Percentiles rank a stretch among this genome's conserved stretches.
phyloP scores from a whole-genome alignment of 208 protist genomes.

The Trichomonas tenax region DNA sequence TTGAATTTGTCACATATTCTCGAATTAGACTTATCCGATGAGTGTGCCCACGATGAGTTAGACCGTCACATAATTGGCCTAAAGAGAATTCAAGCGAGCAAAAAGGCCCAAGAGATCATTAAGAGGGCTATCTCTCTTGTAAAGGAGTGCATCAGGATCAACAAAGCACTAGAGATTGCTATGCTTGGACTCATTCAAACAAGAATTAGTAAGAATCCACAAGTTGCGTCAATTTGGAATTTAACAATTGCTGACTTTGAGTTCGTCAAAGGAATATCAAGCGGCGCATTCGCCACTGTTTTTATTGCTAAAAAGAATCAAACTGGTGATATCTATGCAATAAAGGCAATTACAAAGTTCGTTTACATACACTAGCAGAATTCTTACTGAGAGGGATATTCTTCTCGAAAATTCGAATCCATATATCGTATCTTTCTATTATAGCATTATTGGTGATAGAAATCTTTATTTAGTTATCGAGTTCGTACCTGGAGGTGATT shows the following conservation, averaged over 20 bases:
- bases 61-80: not conserved
- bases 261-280: not conserved
- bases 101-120: not conserved
- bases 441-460: not conserved
- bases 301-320: not conserved
- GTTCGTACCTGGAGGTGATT: conserved; percentile 26
- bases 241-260: not conserved
- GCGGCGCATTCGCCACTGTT: not conserved
- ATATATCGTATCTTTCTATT: not conserved
- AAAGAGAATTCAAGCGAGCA: not conserved
- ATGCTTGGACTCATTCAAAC: not conserved
- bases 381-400: not conserved
- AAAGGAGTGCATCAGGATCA: not conserved
- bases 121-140: not conserved
- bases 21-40: not conserved
- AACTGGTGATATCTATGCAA: not conserved
- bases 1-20: not conserved
- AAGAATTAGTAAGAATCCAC: not conserved
- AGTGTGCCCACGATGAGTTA: not conserved
- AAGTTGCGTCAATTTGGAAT: not conserved
- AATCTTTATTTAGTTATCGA: conserved; percentile 19
- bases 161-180: not conserved
- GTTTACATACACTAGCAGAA: not conserved
- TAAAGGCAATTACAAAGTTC: not conserved
- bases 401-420: not conserved